Percentiles rank a stretch among this genome's conserved stretches.
Conservation (phyloP, 257 asterid genomes). For the Linaria vulgaris region DNA sequence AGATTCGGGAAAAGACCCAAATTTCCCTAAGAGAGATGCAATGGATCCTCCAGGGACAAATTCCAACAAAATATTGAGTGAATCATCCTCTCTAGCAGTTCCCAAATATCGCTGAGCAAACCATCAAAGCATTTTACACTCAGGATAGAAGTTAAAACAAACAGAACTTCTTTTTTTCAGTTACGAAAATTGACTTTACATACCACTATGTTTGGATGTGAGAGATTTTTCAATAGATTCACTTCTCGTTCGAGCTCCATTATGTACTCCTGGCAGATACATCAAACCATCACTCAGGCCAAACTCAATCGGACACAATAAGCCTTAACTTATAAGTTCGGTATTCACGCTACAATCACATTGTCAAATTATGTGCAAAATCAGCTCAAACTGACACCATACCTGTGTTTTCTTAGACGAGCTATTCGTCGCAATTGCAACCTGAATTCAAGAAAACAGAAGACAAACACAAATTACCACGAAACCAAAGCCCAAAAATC, state of each 20-base stretch:
- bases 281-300: slow-evolving; percentile 10
- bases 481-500: slow-evolving; percentile 3
- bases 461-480: slow-evolving; percentile 17
- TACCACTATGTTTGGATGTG: slow-evolving; percentile 91
- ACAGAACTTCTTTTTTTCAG: neutral
- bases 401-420: slow-evolving; percentile 77
- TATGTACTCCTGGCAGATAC: slow-evolving; percentile 57
- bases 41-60: slow-evolving; percentile 96
- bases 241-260: slow-evolving; percentile 93
- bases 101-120: slow-evolving; percentile 83
- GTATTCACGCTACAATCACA: no score
- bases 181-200: slow-evolving; percentile 27
- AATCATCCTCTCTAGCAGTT: slow-evolving; percentile 77
- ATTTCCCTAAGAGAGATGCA: slow-evolving; percentile 85
- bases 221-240: slow-evolving; percentile 73
- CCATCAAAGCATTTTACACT: slow-evolving; percentile 26
- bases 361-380: neutral
- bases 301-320: neutral
- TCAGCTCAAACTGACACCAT: slow-evolving; percentile 26
- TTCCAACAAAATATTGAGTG: slow-evolving; percentile 80
- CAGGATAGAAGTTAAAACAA: slow-evolving; percentile 11
- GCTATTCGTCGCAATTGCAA: slow-evolving; percentile 60
- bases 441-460: slow-evolving; percentile 42
- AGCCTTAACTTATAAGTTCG: neutral
- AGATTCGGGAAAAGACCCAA: slow-evolving; percentile 90